phyloP scores from a whole-genome alignment of 2,329 filamentous ascomycete species.

The Apiospora koreana region DNA sequence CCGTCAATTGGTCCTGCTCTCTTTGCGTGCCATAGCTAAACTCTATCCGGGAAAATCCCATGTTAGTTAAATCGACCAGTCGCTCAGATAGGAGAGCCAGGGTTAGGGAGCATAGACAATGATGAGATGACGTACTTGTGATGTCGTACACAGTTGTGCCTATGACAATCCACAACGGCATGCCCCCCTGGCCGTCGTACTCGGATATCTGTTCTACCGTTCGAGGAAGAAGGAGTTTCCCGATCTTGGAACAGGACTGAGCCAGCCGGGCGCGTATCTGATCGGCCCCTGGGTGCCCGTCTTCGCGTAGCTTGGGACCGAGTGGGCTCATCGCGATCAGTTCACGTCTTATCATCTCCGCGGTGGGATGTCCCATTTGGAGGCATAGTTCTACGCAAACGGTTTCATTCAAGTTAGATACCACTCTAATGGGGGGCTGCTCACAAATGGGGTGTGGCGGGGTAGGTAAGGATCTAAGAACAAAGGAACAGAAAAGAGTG shows the following conservation, averaged over 20 bases:
- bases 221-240: constrained; percentile 12
- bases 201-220: constrained; percentile 13
- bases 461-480: neutral
- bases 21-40: neutral
- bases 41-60: neutral
- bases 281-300: neutral
- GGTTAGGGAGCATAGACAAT: neutral
- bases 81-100: neutral
- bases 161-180: constrained; percentile 16
- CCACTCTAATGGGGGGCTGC: neutral
- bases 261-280: neutral
- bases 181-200: constrained; percentile 14
- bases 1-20: constrained; percentile 1
- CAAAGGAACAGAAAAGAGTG: too few species aligned
- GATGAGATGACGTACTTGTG: constrained; percentile 16
- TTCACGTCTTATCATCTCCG: neutral
- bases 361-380: neutral
- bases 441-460: neutral
- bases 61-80: neutral
- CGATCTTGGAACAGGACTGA: neutral
- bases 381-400: neutral
- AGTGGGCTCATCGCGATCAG: constrained; percentile 3
- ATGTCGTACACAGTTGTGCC: constrained; percentile 19
- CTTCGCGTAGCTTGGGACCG: constrained; percentile 3
- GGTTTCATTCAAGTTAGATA: neutral